Conservation (phyloP, 129 eudicot species). For the Ambrosia artemisiifolia region DNA sequence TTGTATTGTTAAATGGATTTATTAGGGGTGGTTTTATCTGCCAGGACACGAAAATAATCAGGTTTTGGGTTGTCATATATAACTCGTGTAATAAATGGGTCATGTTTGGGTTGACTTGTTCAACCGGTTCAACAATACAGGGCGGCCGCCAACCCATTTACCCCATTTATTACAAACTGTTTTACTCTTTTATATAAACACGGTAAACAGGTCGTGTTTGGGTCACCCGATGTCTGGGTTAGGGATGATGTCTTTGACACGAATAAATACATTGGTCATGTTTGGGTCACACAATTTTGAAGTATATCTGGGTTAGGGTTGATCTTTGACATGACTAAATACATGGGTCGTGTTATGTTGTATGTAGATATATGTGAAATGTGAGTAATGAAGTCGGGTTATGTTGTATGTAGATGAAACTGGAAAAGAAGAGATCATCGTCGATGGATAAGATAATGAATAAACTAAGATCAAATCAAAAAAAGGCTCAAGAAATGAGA, state of each 20-base stretch:
- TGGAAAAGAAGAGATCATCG: constrained; percentile 90
- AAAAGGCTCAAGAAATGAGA: constrained; percentile 95
- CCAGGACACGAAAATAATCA: too few relatives aligned
- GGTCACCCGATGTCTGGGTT: neutral
- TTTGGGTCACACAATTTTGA: neutral
- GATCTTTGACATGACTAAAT: neutral
- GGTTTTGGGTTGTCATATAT: neutral
- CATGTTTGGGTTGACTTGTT: neutral
- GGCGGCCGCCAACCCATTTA: neutral
- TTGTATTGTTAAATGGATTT: neutral
- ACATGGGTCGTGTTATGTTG: neutral
- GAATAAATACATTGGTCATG: too few relatives aligned
- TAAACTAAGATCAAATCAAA: constrained; percentile 77
- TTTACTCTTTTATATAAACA: neutral
- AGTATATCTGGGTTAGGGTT: neutral
- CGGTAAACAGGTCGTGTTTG: neutral
- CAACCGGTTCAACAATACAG: neutral
- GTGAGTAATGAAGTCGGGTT: constrained; percentile 3
- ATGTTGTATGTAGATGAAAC: constrained; percentile 67
- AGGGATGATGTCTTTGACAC: too few relatives aligned
- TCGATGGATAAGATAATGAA: constrained; percentile 94
- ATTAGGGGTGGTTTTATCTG: too few relatives aligned
- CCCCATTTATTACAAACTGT: neutral
- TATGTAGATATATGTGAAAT: constrained; percentile 39
- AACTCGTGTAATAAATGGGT: neutral